Conservation (phyloP, 179 eudicot genomes). For the Amaranthus tricolor region DNA sequence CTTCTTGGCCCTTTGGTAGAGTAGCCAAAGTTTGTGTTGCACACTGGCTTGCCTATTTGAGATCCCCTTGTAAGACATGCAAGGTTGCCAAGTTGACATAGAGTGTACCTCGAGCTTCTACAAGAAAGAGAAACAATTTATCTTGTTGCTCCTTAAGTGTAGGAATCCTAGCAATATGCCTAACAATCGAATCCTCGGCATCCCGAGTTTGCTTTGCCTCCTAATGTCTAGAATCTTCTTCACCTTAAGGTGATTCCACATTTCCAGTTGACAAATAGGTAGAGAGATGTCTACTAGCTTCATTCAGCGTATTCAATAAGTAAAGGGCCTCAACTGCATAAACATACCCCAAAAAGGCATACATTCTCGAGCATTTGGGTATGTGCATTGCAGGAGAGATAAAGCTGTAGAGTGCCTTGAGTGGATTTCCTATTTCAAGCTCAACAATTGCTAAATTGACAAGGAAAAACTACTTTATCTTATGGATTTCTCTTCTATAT, state of each 20-base stretch:
- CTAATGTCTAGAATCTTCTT: conserved; percentile 71
- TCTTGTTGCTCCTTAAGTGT: conserved; percentile 37
- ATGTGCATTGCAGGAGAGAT: conserved; percentile 56
- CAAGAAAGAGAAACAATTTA: conserved; percentile 50
- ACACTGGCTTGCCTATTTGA: conserved; percentile 59
- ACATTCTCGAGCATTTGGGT: conserved; percentile 63
- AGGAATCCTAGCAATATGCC: conserved; percentile 24
- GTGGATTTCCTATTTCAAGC: conserved; percentile 66
- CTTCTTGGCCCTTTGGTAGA: conserved; percentile 60
- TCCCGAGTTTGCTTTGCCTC: conserved; percentile 48
- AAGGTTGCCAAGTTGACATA: conserved; percentile 60
- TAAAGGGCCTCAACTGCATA: conserved; percentile 94
- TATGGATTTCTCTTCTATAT: conserved; percentile 63
- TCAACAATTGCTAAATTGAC: conserved; percentile 78
- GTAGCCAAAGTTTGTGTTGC: conserved; percentile 47
- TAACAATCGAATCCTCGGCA: conserved; percentile 50
- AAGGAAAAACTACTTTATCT: conserved; percentile 71
- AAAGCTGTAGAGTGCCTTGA: conserved; percentile 64
- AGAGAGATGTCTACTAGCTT: conserved; percentile 76
- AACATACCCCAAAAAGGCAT: conserved; percentile 58
- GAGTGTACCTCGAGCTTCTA: conserved; percentile 72
- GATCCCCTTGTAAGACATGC: conserved; percentile 61
- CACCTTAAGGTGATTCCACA: conserved; percentile 60
- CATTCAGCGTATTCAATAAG: conserved; percentile 65
- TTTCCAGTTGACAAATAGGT: conserved; percentile 50